Percentiles rank a stretch among this genome's conserved stretches.
These are phyloP conservation scores for Periglandula ipomoeae DNA, from an alignment of 2,329 filamentous ascomycete species.

Conservation along the genomic window DNA sequence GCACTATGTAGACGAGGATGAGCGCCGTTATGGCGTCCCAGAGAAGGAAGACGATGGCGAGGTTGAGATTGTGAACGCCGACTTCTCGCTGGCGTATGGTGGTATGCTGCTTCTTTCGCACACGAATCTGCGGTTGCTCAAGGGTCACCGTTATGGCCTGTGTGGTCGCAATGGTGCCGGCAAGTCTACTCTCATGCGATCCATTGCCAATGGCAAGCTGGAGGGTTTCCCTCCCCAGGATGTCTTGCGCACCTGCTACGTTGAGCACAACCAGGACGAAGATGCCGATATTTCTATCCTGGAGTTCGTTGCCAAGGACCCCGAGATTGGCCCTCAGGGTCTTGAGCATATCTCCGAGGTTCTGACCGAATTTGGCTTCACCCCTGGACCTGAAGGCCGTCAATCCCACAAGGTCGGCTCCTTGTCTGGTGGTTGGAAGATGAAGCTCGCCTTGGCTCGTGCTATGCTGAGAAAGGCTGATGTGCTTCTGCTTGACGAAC, in stretches of 20 bases:
- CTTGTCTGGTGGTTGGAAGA: slow-evolving; percentile 97
- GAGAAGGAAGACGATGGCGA: slow-evolving; percentile 87
- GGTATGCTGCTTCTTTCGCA: slow-evolving; percentile 95
- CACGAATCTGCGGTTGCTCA: slow-evolving; percentile 87
- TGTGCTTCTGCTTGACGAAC: slow-evolving; percentile 92
- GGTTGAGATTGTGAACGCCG: slow-evolving; percentile 91
- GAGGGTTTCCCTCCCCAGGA: slow-evolving; percentile 94
- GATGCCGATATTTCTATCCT: slow-evolving; percentile 94
- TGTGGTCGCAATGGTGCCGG: slow-evolving; percentile 95
- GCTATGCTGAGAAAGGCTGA: slow-evolving; percentile 98
- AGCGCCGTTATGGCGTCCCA: slow-evolving; percentile 76
- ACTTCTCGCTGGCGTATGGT: slow-evolving; percentile 95
- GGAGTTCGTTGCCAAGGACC: slow-evolving; percentile 85
- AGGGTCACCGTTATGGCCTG: slow-evolving; percentile 94
- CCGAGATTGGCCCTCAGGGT: slow-evolving; percentile 71
- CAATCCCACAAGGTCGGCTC: slow-evolving; percentile 89
- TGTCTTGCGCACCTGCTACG: slow-evolving; percentile 89
- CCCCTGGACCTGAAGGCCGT: slow-evolving; percentile 75
- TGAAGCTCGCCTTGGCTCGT: slow-evolving; percentile 94
- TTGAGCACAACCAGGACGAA: slow-evolving; percentile 98
- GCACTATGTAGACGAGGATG: slow-evolving; percentile 74
- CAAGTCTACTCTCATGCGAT: slow-evolving; percentile 98
- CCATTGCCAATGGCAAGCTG: slow-evolving; percentile 89
- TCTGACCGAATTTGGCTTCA: slow-evolving; percentile 88
- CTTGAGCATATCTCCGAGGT: slow-evolving; percentile 74